Evolutionary conservation across 2,329 filamentous ascomycete species (phyloP).

Genomic region (Penicillium expansum): DNA sequence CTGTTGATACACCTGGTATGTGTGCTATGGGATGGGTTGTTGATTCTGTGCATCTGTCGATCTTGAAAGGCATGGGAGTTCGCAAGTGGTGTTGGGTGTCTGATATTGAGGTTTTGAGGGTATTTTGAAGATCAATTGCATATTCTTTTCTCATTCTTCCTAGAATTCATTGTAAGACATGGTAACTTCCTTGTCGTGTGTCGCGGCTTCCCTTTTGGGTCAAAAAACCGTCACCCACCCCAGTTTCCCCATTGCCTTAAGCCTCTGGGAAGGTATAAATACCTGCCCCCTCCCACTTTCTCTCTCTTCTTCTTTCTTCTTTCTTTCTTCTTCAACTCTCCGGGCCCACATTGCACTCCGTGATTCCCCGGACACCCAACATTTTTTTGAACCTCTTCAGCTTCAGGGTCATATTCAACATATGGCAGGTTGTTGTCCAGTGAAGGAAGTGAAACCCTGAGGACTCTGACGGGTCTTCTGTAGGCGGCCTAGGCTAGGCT

Average conservation of each 20-base stretch:
- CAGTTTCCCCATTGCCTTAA: not conserved
- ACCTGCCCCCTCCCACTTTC: not conserved
- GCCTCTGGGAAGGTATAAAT: not conserved
- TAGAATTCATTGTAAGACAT: not conserved
- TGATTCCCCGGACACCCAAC: not conserved
- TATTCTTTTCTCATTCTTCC: conserved; percentile 1
- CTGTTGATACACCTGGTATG: conserved; percentile 20
- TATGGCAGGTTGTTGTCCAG: no score
- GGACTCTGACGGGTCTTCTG: no score
- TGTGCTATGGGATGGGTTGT: conserved; percentile 17
- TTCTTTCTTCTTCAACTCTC: not conserved
- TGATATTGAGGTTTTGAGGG: conserved; percentile 8
- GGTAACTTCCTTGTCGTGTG: not conserved
- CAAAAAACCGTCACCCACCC: not conserved
- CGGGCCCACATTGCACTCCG: not conserved
- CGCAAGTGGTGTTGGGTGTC: conserved; percentile 16
- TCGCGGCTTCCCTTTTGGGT: not conserved
- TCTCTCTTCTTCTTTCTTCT: not conserved
- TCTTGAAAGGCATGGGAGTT: conserved; percentile 20
- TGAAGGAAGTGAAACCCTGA: no score
- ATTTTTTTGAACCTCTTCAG: not conserved
- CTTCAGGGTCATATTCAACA: not conserved
- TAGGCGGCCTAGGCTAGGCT: no score
- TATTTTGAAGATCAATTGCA: conserved; percentile 7
- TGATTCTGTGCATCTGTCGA: conserved; percentile 17